Base-by-base conservation (phyloP, 805 yeast species). In the Saccharomycopsis sp. region DNA sequence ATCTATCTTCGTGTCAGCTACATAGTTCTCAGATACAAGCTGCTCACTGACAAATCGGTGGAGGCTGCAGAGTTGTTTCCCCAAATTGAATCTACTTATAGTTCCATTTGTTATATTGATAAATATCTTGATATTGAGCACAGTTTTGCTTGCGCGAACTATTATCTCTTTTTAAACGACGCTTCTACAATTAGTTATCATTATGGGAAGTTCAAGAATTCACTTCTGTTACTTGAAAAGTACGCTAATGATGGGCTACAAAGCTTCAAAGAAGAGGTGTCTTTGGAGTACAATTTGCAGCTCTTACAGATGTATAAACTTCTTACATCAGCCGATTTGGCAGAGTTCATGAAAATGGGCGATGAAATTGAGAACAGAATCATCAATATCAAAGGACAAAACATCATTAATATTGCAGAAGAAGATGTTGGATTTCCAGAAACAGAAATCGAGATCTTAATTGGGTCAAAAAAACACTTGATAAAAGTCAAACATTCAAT, bases 401-500 rank as follows among this genome's bases (percentile, higher is more conserved):
- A 44, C 7, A 44, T 44, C 5, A 44, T 44, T 17, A 12, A n/a
- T 7, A 17, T 44, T 7, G 8, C 20, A 17, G 22, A 44, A 3
- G 49, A 44, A 19, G 49, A 44, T 44, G 7, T 19, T 5, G 49
- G 20, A 17, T 3, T 5, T 19, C 19, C 22, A 70, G 61, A 35
- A 53, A 58, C 9, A 53, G 66, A 9, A 50, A 60, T 25, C 62
- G 61, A 35, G 58, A 53, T 7, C 53, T 65, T 0, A 50, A 56
- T 72, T 57, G 65, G 66, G 24, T 64, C 72, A 3, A 68, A 72
- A 53, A 63, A 63, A 17, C 62, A 65, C 14, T 72, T 73, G 51
- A 56, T 64, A n/a, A 64, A 64, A 35, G 72, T 75, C 1, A 66
- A 72, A 51, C 65, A 60, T 1, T 65, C 66, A 2, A 14, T 78